These are phyloP conservation scores for Sisymbrium irio DNA, from an alignment of 345 rosid species.

Conservation along the genomic window DNA sequence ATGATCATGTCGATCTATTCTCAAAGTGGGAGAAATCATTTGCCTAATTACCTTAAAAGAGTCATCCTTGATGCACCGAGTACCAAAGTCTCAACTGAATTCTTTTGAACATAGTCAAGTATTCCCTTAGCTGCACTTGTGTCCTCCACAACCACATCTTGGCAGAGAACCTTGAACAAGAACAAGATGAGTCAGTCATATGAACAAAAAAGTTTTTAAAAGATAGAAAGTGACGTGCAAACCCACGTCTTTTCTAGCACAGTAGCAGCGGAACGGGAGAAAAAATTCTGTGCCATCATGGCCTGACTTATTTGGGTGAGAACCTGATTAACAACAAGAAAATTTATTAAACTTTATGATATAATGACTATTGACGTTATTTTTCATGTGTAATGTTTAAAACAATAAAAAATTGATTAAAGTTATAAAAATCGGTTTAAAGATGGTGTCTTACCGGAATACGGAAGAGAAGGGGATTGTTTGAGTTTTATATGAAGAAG, in stretches of 20 bases:
- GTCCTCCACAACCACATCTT: constrained; percentile 60
- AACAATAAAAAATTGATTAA: background rate
- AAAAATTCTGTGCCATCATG: constrained; percentile 51
- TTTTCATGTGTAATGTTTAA: background rate
- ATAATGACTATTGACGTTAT: background rate
- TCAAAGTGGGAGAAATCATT: constrained; percentile 8
- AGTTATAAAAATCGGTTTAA: background rate
- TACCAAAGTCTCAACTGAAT: constrained; percentile 43
- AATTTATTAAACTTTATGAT: background rate
- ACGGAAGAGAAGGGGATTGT: constrained; percentile 38
- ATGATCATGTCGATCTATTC: background rate
- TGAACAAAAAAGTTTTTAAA: background rate
- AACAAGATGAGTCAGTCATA: constrained; percentile 1
- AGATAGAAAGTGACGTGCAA: background rate
- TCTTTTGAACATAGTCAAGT: constrained; percentile 39
- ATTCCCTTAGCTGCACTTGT: constrained; percentile 53
- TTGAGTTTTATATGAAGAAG: constrained; percentile 64
- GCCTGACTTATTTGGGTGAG: constrained; percentile 27
- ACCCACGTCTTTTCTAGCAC: constrained; percentile 74
- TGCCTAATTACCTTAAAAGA: constrained; percentile 51
- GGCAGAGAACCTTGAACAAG: constrained; percentile 52
- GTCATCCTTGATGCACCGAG: constrained; percentile 59
- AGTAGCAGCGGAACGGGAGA: constrained; percentile 86
- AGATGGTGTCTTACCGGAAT: constrained; percentile 31
- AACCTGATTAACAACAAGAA: constrained; percentile 32